Percentiles rank a stretch among this genome's conserved stretches.
Conservation (phyloP, 2,329 filamentous ascomycete genomes). For the Scolecobasidium constrictum region DNA sequence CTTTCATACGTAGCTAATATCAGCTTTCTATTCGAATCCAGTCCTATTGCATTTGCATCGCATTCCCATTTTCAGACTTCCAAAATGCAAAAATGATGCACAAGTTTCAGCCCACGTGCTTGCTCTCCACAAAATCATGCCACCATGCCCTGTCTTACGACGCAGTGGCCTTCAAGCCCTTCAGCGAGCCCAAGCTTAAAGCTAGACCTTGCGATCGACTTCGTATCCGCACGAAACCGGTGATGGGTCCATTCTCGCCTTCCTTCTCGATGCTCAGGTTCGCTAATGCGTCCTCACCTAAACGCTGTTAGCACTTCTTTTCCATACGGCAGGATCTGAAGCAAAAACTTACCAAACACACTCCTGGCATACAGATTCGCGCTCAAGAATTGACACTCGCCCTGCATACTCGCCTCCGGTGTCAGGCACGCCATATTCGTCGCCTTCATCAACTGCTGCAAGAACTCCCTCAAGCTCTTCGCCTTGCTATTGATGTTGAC, state of each 20-base stretch:
- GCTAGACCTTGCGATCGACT: constrained; percentile 93
- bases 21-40: too few relatives aligned
- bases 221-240: constrained; percentile 94
- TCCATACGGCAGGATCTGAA: background rate
- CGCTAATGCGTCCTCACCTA: constrained; percentile 94
- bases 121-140: too few relatives aligned
- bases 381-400: constrained; percentile 95
- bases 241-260: constrained; percentile 87
- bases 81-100: too few relatives aligned
- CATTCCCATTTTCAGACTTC: too few relatives aligned
- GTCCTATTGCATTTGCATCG: too few relatives aligned
- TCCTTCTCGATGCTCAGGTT: constrained; percentile 98
- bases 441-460: constrained; percentile 89
- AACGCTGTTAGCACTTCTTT: constrained; percentile 16
- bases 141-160: too few relatives aligned
- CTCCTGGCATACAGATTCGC: constrained; percentile 94
- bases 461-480: constrained; percentile 81
- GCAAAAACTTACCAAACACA: constrained; percentile 75
- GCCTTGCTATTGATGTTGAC: constrained; percentile 99
- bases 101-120: too few relatives aligned
- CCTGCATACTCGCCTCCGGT: constrained; percentile 89
- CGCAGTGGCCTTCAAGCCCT: constrained; percentile 58
- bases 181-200: constrained; percentile 84
- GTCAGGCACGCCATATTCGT: constrained; percentile 99
- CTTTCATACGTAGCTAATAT: too few relatives aligned